A percentile compares a stretch with the other conserved stretches of the same genome.
Conservation (phyloP, 106 monocot genomes). For the Acorus calamus region DNA sequence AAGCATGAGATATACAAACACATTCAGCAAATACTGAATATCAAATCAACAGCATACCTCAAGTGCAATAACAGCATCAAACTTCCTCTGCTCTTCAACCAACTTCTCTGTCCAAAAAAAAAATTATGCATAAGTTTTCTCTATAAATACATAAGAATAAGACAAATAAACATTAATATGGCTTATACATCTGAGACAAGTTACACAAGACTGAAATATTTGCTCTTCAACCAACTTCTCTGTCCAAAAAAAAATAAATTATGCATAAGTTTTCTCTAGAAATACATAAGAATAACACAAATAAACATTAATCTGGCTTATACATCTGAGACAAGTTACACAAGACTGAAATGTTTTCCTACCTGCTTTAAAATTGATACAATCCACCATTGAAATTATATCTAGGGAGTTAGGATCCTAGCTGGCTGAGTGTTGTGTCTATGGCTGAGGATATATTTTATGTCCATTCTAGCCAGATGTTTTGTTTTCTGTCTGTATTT, state of each 20-base stretch:
- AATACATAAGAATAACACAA: background rate
- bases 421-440: too few relatives aligned
- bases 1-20: too few relatives aligned
- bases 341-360: too few relatives aligned
- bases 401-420: too few relatives aligned
- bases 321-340: too few relatives aligned
- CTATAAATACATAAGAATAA: background rate
- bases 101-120: constrained; percentile 55
- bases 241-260: constrained; percentile 22
- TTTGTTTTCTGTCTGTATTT: too few relatives aligned
- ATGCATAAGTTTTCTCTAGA: background rate
- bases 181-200: too few relatives aligned
- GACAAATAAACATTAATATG: background rate
- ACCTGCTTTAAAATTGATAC: too few relatives aligned
- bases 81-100: constrained; percentile 59
- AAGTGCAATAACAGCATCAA: constrained; percentile 88
- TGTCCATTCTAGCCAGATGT: too few relatives aligned
- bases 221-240: constrained; percentile 68
- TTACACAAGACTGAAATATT: too few relatives aligned
- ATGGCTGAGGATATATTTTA: too few relatives aligned
- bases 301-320: background rate
- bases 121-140: background rate
- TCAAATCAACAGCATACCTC: constrained; percentile 54
- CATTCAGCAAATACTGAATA: constrained; percentile 1
- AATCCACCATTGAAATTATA: too few relatives aligned